Percentiles rank a stretch among this genome's conserved stretches.
Evolutionary conservation across 169 alveolate species (phyloP).

Genomic region (Gregarina niphandrodes): DNA sequence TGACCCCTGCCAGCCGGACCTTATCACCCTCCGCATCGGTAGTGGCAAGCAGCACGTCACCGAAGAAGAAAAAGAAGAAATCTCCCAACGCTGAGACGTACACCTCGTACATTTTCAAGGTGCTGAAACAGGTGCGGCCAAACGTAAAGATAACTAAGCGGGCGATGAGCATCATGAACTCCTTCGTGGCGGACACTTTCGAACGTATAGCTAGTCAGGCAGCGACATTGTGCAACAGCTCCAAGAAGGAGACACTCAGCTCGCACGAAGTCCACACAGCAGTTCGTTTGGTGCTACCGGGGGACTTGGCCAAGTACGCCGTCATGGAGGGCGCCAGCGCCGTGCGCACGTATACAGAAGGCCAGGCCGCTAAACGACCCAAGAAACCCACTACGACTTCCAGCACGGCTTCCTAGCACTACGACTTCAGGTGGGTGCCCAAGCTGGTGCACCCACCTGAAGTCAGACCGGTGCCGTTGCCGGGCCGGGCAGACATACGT

Average conservation of each 20-base stretch:
- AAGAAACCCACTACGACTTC: too few species aligned
- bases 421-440: too few species aligned
- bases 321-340: conserved; percentile 99
- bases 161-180: conserved; percentile 95
- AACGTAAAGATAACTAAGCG: conserved; percentile 89
- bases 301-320: conserved; percentile 98
- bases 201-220: conserved; percentile 85
- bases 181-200: conserved; percentile 78
- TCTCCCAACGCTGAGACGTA: conserved; percentile 13
- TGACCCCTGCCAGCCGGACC: too few species aligned
- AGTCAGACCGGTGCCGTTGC: too few species aligned
- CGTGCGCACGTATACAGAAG: conserved; percentile 78
- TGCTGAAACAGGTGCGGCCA: conserved; percentile 90
- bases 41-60: too few species aligned
- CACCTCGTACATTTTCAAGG: conserved; percentile 79
- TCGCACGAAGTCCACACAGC: conserved; percentile 95
- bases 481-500: too few species aligned
- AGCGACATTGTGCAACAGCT: conserved; percentile 74
- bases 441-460: too few species aligned
- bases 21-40: too few species aligned
- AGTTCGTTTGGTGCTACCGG: conserved; percentile 94
- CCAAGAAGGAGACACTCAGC: conserved; percentile 80
- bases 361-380: too few species aligned
- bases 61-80: conserved; percentile 19
- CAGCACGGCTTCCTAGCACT: too few species aligned